Conservation (phyloP, 1,139 yeast species). For the Kluyveromyces sp. region DNA sequence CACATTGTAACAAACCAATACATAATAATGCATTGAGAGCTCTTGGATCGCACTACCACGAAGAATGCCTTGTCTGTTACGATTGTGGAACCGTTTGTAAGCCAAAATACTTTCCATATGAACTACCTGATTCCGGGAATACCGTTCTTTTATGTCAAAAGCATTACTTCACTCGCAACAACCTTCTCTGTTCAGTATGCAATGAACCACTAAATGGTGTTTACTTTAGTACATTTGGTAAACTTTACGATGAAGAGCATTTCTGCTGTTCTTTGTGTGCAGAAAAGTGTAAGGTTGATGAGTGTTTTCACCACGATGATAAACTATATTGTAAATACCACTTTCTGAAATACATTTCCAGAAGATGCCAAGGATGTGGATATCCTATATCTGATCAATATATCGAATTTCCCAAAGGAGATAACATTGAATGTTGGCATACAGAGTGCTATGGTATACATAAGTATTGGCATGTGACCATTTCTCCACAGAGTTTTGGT, state of each 20-base stretch:
- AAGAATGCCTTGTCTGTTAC: constrained; percentile 77
- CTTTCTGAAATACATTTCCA: constrained; percentile 76
- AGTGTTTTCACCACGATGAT: constrained; percentile 83
- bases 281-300: constrained; percentile 83
- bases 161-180: constrained; percentile 80
- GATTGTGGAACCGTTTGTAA: constrained; percentile 74
- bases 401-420: constrained; percentile 87
- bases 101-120: constrained; percentile 41
- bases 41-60: constrained; percentile 68
- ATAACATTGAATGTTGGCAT: constrained; percentile 96
- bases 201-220: constrained; percentile 84
- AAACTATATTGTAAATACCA: constrained; percentile 86
- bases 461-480: constrained; percentile 89
- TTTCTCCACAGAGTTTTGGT: constrained; percentile 60
- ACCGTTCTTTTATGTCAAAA: constrained; percentile 83
- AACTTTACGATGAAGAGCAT: constrained; percentile 91
- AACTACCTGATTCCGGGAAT: constrained; percentile 32
- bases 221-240: constrained; percentile 87
- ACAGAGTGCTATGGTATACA: constrained; percentile 98
- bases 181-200: constrained; percentile 78
- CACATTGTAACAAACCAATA: constrained; percentile 57
- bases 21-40: constrained; percentile 85
- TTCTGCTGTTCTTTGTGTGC: constrained; percentile 87
- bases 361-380: constrained; percentile 88
- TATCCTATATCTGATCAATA: constrained; percentile 89